Percentiles rank a stretch among this genome's conserved stretches.
These are phyloP conservation scores for Chytriomyces hyalinus DNA, from an alignment of 192 early-diverging fungal genomes.

Conservation along the genomic window DNA sequence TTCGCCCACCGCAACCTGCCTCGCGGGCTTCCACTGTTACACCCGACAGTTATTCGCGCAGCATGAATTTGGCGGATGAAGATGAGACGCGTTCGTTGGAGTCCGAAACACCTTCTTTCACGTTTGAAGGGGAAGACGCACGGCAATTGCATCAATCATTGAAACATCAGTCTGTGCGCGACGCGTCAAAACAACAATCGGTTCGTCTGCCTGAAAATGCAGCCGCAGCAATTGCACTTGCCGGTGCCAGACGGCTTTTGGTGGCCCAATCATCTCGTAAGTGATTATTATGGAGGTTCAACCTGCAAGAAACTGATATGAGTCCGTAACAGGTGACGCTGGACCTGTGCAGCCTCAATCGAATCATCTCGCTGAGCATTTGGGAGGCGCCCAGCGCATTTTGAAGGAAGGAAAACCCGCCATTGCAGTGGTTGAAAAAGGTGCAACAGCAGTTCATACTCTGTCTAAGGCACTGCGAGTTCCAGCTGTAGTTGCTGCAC, in stretches of 20 bases:
- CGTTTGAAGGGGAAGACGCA: neutral
- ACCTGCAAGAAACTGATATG: neutral
- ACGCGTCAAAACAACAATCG: neutral
- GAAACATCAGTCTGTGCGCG: neutral
- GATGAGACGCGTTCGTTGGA: constrained; percentile 28
- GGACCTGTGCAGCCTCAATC: neutral
- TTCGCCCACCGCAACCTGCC: neutral
- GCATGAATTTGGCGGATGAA: neutral
- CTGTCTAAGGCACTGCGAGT: constrained; percentile 22
- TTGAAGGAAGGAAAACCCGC: neutral
- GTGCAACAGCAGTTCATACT: neutral
- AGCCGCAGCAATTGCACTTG: neutral
- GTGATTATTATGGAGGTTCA: neutral
- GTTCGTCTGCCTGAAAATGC: neutral
- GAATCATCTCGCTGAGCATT: constrained; percentile 23
- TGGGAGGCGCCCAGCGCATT: constrained; percentile 32
- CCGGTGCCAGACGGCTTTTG: neutral
- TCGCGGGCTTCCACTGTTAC: constrained; percentile 14
- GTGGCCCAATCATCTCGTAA: constrained; percentile 9
- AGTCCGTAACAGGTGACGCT: neutral
- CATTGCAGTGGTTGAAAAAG: neutral
- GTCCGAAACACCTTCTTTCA: constrained; percentile 33
- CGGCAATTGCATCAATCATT: neutral
- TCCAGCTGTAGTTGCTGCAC: constrained; percentile 5
- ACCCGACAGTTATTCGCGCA: constrained; percentile 17